phyloP scores from a whole-genome alignment of 495 filamentous ascomycete genomes.

The Arthonia radiata region DNA sequence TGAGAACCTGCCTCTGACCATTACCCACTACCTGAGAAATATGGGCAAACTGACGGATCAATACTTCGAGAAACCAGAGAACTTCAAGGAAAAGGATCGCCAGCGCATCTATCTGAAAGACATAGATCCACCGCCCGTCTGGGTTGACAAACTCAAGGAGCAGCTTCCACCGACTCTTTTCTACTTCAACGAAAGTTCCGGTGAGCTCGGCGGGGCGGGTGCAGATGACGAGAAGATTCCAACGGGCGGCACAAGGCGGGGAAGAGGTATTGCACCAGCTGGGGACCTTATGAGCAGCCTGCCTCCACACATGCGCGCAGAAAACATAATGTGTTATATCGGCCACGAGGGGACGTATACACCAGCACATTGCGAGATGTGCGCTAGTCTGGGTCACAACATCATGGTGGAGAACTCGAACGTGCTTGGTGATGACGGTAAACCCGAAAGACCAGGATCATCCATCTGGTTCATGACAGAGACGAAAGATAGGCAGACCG shows the following conservation, averaged over 20 bases:
- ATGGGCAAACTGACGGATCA: constrained; percentile 55
- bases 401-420: constrained; percentile 83
- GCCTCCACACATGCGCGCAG: constrained; percentile 60
- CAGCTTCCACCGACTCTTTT: constrained; percentile 55
- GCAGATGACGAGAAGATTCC: constrained; percentile 14
- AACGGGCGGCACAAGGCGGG: constrained; percentile 13
- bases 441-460: constrained; percentile 51
- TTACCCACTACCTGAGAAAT: constrained; percentile 68
- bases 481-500: constrained; percentile 59
- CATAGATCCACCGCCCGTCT: constrained; percentile 70
- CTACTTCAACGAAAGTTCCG: constrained; percentile 63
- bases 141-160: constrained; percentile 52
- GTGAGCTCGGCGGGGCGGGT: constrained; percentile 25
- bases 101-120: constrained; percentile 89
- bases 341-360: constrained; percentile 96
- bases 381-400: constrained; percentile 82
- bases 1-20: constrained; percentile 49
- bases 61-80: constrained; percentile 30
- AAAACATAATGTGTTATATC: constrained; percentile 96
- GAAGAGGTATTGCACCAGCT: constrained; percentile 30
- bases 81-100: constrained; percentile 39
- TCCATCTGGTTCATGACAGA: constrained; percentile 99
- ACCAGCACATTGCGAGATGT: constrained; percentile 92
- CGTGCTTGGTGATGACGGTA: constrained; percentile 26
- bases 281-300: constrained; percentile 89